Percentiles rank a stretch among this genome's conserved stretches.
Conservation (phyloP, 2,329 filamentous ascomycete genomes). For the Phialophora expanda region DNA sequence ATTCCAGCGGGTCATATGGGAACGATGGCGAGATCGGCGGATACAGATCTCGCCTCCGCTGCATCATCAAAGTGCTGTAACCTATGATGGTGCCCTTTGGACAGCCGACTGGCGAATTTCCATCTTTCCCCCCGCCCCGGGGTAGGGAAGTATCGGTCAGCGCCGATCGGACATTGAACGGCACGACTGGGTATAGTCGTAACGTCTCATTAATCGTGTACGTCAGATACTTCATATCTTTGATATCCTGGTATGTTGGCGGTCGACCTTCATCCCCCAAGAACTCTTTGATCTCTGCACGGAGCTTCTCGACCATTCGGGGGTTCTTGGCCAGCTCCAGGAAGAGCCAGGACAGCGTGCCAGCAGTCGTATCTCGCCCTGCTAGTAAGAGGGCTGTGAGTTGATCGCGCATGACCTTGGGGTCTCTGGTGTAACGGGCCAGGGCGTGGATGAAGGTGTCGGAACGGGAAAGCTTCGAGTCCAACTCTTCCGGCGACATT, state of each 20-base stretch:
- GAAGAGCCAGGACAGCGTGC: constrained; percentile 77
- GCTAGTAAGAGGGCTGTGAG: constrained; percentile 81
- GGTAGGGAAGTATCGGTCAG: constrained; percentile 77
- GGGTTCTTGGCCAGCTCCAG: constrained; percentile 81
- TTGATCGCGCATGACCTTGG: constrained; percentile 76
- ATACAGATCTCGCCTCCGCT: constrained; percentile 57
- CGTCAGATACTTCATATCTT: constrained; percentile 81
- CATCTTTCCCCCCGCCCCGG: constrained; percentile 61
- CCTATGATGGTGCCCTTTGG: constrained; percentile 55
- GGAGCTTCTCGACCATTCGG: constrained; percentile 68
- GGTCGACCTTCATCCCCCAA: constrained; percentile 64
- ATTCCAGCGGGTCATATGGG: constrained; percentile 51
- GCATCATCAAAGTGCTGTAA: constrained; percentile 60
- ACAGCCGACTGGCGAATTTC: constrained; percentile 52
- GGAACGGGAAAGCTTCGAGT: constrained; percentile 69
- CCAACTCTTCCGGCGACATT: constrained; percentile 73
- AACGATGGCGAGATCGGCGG: constrained; percentile 46
- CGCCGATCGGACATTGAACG: constrained; percentile 76
- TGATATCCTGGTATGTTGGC: constrained; percentile 76
- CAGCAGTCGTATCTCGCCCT: constrained; percentile 81
- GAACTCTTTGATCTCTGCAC: constrained; percentile 70
- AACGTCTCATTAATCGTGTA: constrained; percentile 76
- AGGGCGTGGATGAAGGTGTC: constrained; percentile 89
- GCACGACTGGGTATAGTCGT: constrained; percentile 76
- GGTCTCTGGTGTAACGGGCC: constrained; percentile 73